A percentile compares a stretch with the other conserved stretches of the same genome.
Conservation (phyloP, 2,329 filamentous ascomycete genomes). For the Tolypocladium cylindrosporum region DNA sequence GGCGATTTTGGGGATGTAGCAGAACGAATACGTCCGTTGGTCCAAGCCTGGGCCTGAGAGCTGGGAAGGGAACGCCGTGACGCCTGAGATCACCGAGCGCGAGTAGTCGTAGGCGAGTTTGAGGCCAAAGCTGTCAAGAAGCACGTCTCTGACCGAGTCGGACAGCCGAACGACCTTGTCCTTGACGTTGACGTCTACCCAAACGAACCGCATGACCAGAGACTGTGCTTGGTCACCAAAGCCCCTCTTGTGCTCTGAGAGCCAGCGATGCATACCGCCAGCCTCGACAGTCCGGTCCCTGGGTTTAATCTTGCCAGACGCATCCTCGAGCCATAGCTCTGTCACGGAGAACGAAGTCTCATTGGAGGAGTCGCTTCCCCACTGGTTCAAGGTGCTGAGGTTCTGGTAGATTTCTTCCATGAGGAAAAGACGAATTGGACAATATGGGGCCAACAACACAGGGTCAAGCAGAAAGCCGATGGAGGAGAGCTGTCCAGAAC, state of each 20-base stretch:
- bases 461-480: neutral
- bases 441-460: neutral
- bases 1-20: conserved; percentile 27
- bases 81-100: conserved; percentile 21
- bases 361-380: conserved; percentile 8
- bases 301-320: conserved; percentile 9
- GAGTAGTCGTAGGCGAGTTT: conserved; percentile 21
- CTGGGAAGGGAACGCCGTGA: conserved; percentile 14
- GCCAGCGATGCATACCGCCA: conserved; percentile 10
- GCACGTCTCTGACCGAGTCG: conserved; percentile 5
- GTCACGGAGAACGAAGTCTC: conserved; percentile 13
- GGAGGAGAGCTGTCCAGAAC: neutral
- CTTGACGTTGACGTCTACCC: conserved; percentile 13
- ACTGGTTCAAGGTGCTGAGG: conserved; percentile 14
- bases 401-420: conserved; percentile 24
- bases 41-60: conserved; percentile 1
- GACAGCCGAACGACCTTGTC: conserved; percentile 15
- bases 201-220: conserved; percentile 19
- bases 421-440: neutral
- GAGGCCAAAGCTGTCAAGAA: conserved; percentile 18
- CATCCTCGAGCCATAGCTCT: conserved; percentile 17
- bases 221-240: conserved; percentile 7
- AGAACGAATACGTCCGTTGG: conserved; percentile 18
- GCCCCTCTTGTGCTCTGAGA: conserved; percentile 10
- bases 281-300: conserved; percentile 3